These are phyloP conservation scores for Coprinopsis sp. DNA, from an alignment of 768 basidiomycete species.

Conservation along the genomic window DNA sequence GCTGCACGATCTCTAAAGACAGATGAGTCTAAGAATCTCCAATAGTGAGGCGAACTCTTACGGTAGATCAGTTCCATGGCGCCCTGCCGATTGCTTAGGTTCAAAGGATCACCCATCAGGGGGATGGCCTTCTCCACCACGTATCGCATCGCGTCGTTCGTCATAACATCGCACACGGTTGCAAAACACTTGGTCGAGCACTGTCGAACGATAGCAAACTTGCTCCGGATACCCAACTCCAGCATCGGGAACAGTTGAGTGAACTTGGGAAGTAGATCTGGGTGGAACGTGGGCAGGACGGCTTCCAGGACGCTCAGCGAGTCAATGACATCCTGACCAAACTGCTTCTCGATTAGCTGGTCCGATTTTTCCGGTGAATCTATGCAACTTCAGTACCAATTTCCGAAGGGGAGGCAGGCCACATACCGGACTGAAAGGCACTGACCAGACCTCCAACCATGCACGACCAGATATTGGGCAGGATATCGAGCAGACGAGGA, in stretches of 20 bases:
- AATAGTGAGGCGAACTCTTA: constrained; percentile 37
- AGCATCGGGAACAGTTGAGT: constrained; percentile 72
- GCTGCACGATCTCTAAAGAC: constrained; percentile 77
- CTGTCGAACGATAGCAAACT: constrained; percentile 86
- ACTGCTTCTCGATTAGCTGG: constrained; percentile 59
- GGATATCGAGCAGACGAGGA: constrained; percentile 57
- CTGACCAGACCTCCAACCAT: constrained; percentile 76
- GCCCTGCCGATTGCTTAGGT: constrained; percentile 78
- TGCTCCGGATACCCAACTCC: constrained; percentile 72
- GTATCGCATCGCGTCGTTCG: constrained; percentile 78
- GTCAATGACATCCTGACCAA: constrained; percentile 89
- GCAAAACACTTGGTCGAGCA: constrained; percentile 85
- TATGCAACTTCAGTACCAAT: constrained; percentile 19
- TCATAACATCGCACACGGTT: constrained; percentile 82
- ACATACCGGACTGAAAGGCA: constrained; percentile 62
- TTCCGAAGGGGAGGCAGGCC: neutral
- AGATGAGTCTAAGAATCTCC: neutral
- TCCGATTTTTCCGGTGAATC: constrained; percentile 59
- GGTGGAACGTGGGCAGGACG: constrained; percentile 70
- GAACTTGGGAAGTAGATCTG: constrained; percentile 65
- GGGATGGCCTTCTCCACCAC: constrained; percentile 87
- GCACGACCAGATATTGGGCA: constrained; percentile 96
- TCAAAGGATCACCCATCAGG: constrained; percentile 71
- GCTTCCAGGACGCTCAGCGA: constrained; percentile 86
- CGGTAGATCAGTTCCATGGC: constrained; percentile 88